Base-by-base conservation (phyloP, 177 flowering plant species). In the Vitis hybrid region DNA sequence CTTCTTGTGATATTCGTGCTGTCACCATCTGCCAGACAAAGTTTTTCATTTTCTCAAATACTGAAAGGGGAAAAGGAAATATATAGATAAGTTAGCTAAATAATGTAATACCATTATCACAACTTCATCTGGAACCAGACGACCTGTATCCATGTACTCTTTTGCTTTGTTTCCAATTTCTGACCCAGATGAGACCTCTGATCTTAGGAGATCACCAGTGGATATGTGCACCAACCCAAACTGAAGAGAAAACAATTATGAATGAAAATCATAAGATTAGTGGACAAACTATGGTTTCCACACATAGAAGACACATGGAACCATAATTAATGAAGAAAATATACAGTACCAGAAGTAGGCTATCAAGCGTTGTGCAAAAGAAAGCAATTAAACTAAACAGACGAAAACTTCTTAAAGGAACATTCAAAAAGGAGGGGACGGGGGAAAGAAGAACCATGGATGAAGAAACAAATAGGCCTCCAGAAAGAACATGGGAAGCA, bases 221-320 rank as follows among this genome's bases (percentile, higher is more conserved):
- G 99, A 90, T 80, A 95, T 80, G 73, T 95, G 99, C 73, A 95
- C 97, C 84, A 95, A 79, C 56, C 98, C 99, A 86, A 82, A 95
- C 98, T 95, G 89, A 60, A 81, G 62, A 60, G 64, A n/a, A 16
- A 15, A 21, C 11, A 66, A 12, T 31, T 15, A 72, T 19, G 55
- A 19, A 62, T 18, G 45, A n/a, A 33, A 62, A 15, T 15, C 64
- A 39, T 3, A 62, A 62, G 64, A 53, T 39, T 64, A 39, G 16
- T 39, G 21, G 45, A 39, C 45, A 39, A 39, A 5, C 5, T 39
- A 4, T 5, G 45, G 45, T 39, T 39, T 39, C 45, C 45, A 6
- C 45, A 39, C 45, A 39, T 39, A 39, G 45, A 39, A 39, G 45
- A 39, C 45, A 39, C 5, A 39, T 39, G 45, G 45, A 39, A 39